Evolutionary conservation across 805 yeast genomes (phyloP).

Genomic region (Candida odintsovae): DNA sequence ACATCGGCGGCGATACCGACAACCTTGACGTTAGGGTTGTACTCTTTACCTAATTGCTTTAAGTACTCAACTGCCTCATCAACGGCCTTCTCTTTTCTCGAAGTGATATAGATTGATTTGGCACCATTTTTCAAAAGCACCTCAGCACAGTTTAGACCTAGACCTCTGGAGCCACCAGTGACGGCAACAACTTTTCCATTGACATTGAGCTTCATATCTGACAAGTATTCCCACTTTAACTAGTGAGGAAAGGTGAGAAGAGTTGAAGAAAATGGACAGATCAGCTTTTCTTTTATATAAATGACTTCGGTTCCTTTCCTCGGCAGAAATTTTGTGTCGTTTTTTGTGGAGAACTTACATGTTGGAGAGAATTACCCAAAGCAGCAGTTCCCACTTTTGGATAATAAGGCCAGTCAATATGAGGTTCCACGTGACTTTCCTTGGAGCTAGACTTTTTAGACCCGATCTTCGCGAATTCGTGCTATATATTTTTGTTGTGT

Average conservation of each 20-base stretch:
- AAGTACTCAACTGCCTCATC: conserved; percentile 43
- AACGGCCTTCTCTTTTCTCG: conserved; percentile 59
- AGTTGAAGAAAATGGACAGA: not conserved
- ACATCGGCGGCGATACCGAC: conserved; percentile 52
- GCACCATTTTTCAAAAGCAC: conserved; percentile 59
- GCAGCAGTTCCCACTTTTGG: not conserved
- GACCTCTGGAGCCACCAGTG: conserved; percentile 75
- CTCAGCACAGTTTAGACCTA: conserved; percentile 66
- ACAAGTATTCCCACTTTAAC: conserved; percentile 1
- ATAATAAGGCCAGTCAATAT: too few relatives aligned
- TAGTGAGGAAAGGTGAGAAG: not conserved
- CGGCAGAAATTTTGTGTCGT: not conserved
- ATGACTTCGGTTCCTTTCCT: not conserved
- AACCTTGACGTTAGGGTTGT: conserved; percentile 26
- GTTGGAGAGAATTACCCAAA: not conserved
- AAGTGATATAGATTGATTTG: conserved; percentile 52
- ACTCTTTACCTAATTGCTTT: conserved; percentile 24
- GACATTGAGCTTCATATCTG: conserved; percentile 30
- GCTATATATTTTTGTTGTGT: not conserved
- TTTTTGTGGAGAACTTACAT: not conserved
- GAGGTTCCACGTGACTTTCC: not conserved
- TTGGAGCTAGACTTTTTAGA: not conserved
- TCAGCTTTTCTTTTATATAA: not conserved
- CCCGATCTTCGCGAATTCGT: not conserved
- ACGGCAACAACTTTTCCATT: conserved; percentile 60